Base-by-base conservation (phyloP, 2,329 filamentous ascomycete genomes). In the Aspergillus sp. region DNA sequence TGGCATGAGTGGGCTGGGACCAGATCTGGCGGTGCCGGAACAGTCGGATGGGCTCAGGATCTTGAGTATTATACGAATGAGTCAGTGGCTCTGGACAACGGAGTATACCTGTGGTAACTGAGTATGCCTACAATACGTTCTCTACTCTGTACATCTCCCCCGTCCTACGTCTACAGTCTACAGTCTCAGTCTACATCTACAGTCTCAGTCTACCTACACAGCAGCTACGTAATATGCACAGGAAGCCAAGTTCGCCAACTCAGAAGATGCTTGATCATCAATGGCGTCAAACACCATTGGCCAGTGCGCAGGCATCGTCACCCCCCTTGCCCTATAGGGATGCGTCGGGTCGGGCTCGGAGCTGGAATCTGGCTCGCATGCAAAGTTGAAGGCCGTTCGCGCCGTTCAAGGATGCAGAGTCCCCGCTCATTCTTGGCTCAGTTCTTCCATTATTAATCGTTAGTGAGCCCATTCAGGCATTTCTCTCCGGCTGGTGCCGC, bases 1-100 rank as follows among this genome's bases (percentile, higher is more conserved):
- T 55, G 58, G 59, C 47, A 60, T 59, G 61, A 51, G 52, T 57
- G 56, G 50, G 56, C 39, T 62, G 60, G 62, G 57, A 62, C 61
- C 61, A 63, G 62, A 65, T 62, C 54, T 62, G 62, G 64, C 59
- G 52, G 40, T 55, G 54, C 63, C 64, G 64, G 63, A 65, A 61
- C 55, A 47, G 58, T 65, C 64, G 64, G 63, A 66, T 31, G 25
- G 3, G 21, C 21, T 21, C 21, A 58, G 57, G 56, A 55, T 48
- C 43, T 52, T 54, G 61, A 53, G 57, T 11, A 19, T 21, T 27
- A 17, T 8, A 11, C 6, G 40, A 19, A 40, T 50, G 61, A 61
- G 59, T 58, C 21, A 21, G 21, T 21, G 19, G 19, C 19, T 21
- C 19, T 21, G 19, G 19, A 21, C 57, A 55, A 54, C 19, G 46